These are phyloP conservation scores for Panicum virgatum DNA, from an alignment of 202 grass and related monocot species.

Conservation along the genomic window DNA sequence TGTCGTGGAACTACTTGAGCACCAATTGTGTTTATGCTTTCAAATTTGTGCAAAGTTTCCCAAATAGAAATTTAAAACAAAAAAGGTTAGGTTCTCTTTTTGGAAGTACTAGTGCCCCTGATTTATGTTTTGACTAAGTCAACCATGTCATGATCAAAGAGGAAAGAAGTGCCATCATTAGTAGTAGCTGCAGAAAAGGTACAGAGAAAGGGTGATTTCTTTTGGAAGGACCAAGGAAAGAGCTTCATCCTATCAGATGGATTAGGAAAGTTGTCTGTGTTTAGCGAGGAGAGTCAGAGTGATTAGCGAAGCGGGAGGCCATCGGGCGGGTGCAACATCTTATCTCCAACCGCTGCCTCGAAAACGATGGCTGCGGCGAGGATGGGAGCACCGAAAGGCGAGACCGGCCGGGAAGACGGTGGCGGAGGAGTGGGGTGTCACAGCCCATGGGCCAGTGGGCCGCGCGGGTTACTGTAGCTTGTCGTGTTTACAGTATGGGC, in stretches of 20 bases:
- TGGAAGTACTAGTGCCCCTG: neutral
- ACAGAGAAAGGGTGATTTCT: neutral
- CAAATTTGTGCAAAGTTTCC: neutral
- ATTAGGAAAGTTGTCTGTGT: neutral
- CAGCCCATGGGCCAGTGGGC: no score
- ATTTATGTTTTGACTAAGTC: neutral
- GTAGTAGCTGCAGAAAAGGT: neutral
- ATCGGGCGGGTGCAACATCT: neutral
- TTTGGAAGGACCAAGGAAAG: neutral
- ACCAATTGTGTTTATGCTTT: neutral
- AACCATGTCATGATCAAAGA: neutral
- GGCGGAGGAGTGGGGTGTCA: no score
- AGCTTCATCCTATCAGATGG: neutral
- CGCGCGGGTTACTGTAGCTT: no score
- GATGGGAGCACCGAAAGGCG: no score
- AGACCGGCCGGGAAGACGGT: no score
- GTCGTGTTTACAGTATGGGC: no score
- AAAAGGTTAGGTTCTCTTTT: neutral
- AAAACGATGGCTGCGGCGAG: constrained; percentile 20
- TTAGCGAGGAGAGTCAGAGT: neutral
- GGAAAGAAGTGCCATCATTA: neutral
- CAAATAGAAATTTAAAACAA: neutral
- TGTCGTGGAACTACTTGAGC: neutral
- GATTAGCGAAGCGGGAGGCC: neutral
- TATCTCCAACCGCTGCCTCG: neutral